phyloP scores from a whole-genome alignment of 768 basidiomycete genomes.

The Collybiopsis luxurians region DNA sequence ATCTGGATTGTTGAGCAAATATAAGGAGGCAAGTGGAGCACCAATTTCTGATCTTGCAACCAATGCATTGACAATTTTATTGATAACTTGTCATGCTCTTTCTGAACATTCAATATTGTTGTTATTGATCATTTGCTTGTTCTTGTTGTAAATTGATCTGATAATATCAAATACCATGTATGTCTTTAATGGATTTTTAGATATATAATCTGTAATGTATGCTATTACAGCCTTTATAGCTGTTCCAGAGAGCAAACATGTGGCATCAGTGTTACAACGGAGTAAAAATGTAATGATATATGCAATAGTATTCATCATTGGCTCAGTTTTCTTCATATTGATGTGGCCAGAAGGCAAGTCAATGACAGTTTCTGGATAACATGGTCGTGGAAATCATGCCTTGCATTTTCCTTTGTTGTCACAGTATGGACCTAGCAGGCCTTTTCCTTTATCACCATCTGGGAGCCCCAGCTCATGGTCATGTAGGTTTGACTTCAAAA shows the following conservation, averaged over 20 bases:
- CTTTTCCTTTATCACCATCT: neutral
- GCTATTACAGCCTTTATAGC: constrained; percentile 11
- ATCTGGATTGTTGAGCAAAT: constrained; percentile 10
- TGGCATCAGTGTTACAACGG: constrained; percentile 6
- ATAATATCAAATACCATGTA: constrained; percentile 3
- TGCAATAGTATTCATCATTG: constrained; percentile 1
- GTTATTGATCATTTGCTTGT: neutral
- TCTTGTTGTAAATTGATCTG: neutral
- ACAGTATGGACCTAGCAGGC: neutral
- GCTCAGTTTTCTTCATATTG: constrained; percentile 4
- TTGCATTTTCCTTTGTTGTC: neutral
- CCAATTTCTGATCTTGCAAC: constrained; percentile 16
- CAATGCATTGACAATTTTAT: constrained; percentile 19
- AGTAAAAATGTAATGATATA: neutral
- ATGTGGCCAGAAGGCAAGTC: neutral
- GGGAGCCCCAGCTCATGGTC: neutral
- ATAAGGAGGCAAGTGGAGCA: constrained; percentile 11
- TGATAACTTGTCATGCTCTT: constrained; percentile 13
- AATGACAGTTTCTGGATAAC: neutral
- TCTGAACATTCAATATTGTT: neutral
- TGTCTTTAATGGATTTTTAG: constrained; percentile 11
- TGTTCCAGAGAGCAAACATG: too few species aligned
- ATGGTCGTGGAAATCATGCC: neutral
- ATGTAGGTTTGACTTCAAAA: neutral
- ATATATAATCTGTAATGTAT: constrained; percentile 16